Evolutionary conservation across 306 rosid genomes (phyloP).

Genomic region (Dryas drummondii): DNA sequence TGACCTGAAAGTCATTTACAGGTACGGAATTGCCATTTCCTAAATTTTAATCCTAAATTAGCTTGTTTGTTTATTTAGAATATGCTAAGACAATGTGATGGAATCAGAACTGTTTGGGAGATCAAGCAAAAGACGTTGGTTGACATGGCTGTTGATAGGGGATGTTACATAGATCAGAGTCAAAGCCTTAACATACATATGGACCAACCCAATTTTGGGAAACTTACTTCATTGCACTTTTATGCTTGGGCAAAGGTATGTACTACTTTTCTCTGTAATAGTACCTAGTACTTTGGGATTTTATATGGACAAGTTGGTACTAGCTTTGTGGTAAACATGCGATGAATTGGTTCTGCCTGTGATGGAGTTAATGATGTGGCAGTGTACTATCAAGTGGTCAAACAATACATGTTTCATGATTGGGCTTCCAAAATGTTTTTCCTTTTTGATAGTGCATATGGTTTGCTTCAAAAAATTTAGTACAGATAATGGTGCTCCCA

Average conservation of each 20-base stretch:
- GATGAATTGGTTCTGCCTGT: too few species aligned
- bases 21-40: conserved; percentile 41
- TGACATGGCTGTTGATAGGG: conserved; percentile 90
- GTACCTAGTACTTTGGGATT: background rate
- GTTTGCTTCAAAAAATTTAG: too few species aligned
- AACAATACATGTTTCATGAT: too few species aligned
- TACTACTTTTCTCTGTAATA: background rate
- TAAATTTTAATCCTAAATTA: background rate
- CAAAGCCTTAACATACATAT: conserved; percentile 91
- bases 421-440: too few species aligned
- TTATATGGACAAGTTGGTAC: too few species aligned
- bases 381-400: too few species aligned
- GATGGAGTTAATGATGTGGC: too few species aligned
- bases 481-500: too few species aligned
- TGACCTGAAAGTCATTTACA: conserved; percentile 68
- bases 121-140: conserved; percentile 88
- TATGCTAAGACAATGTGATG: conserved; percentile 28
- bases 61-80: background rate
- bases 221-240: conserved; percentile 85
- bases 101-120: conserved; percentile 89
- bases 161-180: conserved; percentile 88
- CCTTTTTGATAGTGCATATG: too few species aligned
- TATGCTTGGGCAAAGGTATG: conserved; percentile 88
- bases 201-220: conserved; percentile 88
- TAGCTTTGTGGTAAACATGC: too few species aligned